A percentile compares a stretch with the other conserved stretches of the same genome.
Evolutionary conservation across 345 rosid species (phyloP).

Genomic region (Pugionium dolabratum): DNA sequence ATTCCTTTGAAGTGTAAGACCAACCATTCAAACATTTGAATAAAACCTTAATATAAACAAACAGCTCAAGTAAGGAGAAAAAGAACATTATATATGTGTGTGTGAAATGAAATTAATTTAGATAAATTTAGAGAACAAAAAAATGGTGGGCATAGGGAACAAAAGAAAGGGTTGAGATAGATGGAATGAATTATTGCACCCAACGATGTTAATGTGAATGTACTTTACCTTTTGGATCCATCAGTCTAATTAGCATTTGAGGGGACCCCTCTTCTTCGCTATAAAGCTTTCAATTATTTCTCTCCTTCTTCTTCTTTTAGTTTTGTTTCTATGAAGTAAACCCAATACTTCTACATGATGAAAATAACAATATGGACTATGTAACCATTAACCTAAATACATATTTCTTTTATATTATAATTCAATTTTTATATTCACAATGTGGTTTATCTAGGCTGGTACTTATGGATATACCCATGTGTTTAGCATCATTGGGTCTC

Average conservation of each 20-base stretch:
- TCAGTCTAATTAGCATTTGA: slow-evolving; percentile 39
- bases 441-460: slow-evolving; percentile 41
- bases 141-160: slow-evolving; percentile 34
- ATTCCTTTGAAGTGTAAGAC: slow-evolving; percentile 6
- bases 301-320: slow-evolving; percentile 14
- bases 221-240: slow-evolving; percentile 72
- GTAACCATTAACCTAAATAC: too few relatives aligned
- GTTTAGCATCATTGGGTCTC: slow-evolving; percentile 40
- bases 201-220: slow-evolving; percentile 38
- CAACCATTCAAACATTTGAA: slow-evolving; percentile 25
- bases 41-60: slow-evolving; percentile 30
- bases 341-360: too few relatives aligned
- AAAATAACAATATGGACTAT: too few relatives aligned
- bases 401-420: too few relatives aligned
- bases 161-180: slow-evolving; percentile 51
- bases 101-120: too few relatives aligned
- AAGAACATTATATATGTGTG: too few relatives aligned
- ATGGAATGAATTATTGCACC: slow-evolving; percentile 86
- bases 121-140: too few relatives aligned
- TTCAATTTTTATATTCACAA: not conserved
- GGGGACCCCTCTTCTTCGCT: slow-evolving; percentile 46
- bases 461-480: slow-evolving; percentile 42
- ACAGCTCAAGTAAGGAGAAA: not conserved
- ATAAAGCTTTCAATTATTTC: slow-evolving; percentile 39
- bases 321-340: too few relatives aligned